Percentiles rank a stretch among this genome's conserved stretches.
Evolutionary conservation across 306 rosid species (phyloP).

Genomic region (Vachellia pachyceras): DNA sequence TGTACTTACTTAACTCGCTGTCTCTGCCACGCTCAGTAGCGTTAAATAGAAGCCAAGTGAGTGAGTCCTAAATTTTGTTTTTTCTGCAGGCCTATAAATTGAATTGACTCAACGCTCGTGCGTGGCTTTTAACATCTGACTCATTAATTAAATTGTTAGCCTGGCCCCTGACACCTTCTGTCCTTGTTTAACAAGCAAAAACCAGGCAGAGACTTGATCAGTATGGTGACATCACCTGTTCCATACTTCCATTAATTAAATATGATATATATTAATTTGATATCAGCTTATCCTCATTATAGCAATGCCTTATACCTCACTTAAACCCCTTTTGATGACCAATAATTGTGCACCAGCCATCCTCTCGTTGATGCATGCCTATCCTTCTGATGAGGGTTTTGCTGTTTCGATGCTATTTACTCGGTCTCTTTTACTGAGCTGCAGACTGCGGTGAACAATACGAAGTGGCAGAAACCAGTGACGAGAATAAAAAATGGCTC

Average conservation of each 20-base stretch:
- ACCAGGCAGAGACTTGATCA: constrained; percentile 6
- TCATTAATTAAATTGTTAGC: constrained; percentile 21
- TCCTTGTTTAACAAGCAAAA: constrained; percentile 54
- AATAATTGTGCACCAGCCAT: background rate
- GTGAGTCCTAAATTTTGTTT: background rate
- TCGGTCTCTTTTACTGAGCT: constrained; percentile 32
- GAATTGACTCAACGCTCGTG: constrained; percentile 22
- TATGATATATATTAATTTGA: background rate
- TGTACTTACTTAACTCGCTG: background rate
- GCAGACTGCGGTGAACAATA: constrained; percentile 37
- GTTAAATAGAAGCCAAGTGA: background rate
- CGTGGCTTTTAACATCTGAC: background rate
- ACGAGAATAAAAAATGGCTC: constrained; percentile 20
- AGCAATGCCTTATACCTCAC: constrained; percentile 10
- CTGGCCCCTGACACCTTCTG: constrained; percentile 38
- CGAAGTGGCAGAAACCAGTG: constrained; percentile 25
- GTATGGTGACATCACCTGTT: constrained; percentile 38
- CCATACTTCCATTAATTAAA: background rate
- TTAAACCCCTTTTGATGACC: background rate
- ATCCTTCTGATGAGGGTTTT: constrained; percentile 26
- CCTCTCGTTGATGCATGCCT: background rate
- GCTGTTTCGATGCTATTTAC: constrained; percentile 34
- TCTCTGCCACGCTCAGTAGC: constrained; percentile 1
- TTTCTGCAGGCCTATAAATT: background rate
- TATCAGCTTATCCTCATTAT: constrained; percentile 6